phyloP scores from a whole-genome alignment of 352 stramenopile genomes.

The Ophiocytium majus region DNA sequence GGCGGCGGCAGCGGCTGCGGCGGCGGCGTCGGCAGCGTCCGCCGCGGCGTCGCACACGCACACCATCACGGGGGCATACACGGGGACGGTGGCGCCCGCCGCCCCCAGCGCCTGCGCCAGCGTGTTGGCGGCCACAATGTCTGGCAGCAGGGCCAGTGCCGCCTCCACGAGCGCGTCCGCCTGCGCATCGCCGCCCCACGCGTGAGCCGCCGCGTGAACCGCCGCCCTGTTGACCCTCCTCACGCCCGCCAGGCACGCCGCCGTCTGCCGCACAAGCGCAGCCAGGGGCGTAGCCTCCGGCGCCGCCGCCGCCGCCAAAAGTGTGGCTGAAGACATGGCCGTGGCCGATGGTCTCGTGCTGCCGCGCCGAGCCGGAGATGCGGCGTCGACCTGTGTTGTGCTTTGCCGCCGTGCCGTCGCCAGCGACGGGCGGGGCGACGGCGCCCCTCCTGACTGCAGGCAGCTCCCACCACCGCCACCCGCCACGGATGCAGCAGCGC shows the following conservation, averaged over 20 bases:
- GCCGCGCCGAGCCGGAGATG: too few species aligned
- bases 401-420: too few species aligned
- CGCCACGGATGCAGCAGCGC: too few species aligned
- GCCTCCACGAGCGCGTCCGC: neutral
- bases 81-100: neutral
- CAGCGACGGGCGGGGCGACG: too few species aligned
- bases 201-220: neutral
- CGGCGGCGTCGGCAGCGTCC: neutral
- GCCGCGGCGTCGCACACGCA: neutral
- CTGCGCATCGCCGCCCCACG: neutral
- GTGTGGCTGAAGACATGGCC: too few species aligned
- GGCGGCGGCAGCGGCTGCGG: neutral
- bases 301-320: too few species aligned
- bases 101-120: neutral
- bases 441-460: too few species aligned
- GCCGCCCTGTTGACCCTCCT: neutral
- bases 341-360: too few species aligned
- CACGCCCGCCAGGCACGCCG: neutral
- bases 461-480: too few species aligned
- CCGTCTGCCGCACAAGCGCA: too few species aligned
- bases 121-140: neutral
- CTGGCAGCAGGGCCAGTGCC: neutral
- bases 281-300: too few species aligned
- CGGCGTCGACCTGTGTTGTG: too few species aligned
- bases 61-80: neutral